These are phyloP conservation scores for Colletotrichum sidae DNA, from an alignment of 2,329 filamentous ascomycete genomes.

Conservation along the genomic window DNA sequence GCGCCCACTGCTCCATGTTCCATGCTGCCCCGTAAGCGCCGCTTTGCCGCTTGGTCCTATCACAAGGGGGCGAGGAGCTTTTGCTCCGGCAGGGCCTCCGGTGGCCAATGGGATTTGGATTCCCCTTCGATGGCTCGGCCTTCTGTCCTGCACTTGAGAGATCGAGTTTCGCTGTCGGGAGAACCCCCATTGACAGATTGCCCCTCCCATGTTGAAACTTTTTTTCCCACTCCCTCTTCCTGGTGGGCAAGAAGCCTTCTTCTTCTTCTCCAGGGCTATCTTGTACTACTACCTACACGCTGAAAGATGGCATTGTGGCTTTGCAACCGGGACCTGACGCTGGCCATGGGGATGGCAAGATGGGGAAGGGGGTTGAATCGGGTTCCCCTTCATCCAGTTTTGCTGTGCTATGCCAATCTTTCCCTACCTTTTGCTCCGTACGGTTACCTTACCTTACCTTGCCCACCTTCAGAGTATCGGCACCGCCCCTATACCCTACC, in stretches of 20 bases:
- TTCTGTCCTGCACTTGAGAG: background rate
- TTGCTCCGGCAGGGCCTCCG: constrained; percentile 35
- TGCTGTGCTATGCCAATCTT: background rate
- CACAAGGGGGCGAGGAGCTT: constrained; percentile 31
- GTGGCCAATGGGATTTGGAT: background rate
- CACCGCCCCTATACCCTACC: background rate
- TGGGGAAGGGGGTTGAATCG: constrained; percentile 1
- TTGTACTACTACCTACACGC: background rate
- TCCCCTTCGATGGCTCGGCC: no score
- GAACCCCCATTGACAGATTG: constrained; percentile 15
- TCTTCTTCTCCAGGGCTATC: background rate
- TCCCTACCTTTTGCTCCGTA: background rate
- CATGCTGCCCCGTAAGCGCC: constrained; percentile 35
- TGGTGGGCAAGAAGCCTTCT: background rate
- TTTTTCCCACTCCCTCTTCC: constrained; percentile 3
- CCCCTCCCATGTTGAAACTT: background rate
- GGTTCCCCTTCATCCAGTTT: background rate
- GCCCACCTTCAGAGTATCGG: no score
- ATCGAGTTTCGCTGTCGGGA: constrained; percentile 13
- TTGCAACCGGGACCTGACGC: constrained; percentile 16
- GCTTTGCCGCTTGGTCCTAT: constrained; percentile 35
- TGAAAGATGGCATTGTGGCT: constrained; percentile 17
- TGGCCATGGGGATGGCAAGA: constrained; percentile 4
- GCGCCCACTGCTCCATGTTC: constrained; percentile 21
- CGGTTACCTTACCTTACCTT: no score